These are phyloP conservation scores for Plasmodium cynomolgi DNA, from an alignment of 169 alveolate species.

Conservation along the genomic window DNA sequence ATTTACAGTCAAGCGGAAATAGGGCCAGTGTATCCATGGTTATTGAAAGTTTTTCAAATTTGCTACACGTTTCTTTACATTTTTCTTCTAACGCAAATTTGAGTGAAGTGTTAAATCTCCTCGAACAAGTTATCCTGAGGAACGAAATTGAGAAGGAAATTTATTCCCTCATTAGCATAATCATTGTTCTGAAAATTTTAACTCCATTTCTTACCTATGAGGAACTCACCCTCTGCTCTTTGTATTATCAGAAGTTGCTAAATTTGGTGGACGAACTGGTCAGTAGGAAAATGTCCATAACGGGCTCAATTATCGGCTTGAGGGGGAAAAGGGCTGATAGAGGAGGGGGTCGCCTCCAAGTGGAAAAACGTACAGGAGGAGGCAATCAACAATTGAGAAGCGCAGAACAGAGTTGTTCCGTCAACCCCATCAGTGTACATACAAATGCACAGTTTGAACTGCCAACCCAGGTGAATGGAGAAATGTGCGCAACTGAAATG, in stretches of 20 bases:
- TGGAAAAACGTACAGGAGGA: not conserved
- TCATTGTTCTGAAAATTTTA: slow-evolving; percentile 43
- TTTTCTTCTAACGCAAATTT: slow-evolving; percentile 39
- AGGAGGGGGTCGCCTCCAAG: not conserved
- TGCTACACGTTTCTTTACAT: slow-evolving; percentile 34
- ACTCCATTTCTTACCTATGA: slow-evolving; percentile 53
- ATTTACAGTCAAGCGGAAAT: not conserved
- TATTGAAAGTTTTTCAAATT: slow-evolving; percentile 22
- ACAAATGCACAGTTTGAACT: not conserved
- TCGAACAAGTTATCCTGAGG: slow-evolving; percentile 31
- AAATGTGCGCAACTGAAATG: not conserved
- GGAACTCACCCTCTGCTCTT: slow-evolving; percentile 27
- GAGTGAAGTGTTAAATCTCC: slow-evolving; percentile 25
- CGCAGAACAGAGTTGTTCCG: not conserved
- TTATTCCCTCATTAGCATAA: slow-evolving; percentile 41
- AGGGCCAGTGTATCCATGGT: not conserved
- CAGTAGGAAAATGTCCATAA: not conserved
- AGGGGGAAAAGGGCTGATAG: not conserved
- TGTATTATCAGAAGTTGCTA: slow-evolving; percentile 24
- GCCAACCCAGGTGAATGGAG: not conserved
- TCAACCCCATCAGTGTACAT: not conserved
- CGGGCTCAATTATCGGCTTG: not conserved
- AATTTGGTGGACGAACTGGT: not conserved
- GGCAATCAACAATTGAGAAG: not conserved
- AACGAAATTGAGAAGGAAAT: slow-evolving; percentile 60